Evolutionary conservation across 768 basidiomycete species (phyloP).

Genomic region (Auricularia auricula-judae): DNA sequence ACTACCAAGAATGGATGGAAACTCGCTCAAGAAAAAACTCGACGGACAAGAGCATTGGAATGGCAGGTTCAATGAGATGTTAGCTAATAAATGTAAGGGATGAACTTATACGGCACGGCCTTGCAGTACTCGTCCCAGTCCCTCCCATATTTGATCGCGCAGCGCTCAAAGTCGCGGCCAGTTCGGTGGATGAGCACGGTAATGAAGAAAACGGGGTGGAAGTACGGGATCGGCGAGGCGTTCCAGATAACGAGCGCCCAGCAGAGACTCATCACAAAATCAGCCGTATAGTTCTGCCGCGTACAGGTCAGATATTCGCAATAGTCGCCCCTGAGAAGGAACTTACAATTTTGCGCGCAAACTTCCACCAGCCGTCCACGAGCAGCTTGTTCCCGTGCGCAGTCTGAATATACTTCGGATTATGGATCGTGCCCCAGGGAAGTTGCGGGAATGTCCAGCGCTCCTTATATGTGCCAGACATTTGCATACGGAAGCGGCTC

Average conservation of each 20-base stretch:
- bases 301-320: background rate
- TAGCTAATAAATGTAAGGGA: slow-evolving; percentile 66
- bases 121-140: slow-evolving; percentile 89
- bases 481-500: slow-evolving; percentile 95
- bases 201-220: slow-evolving; percentile 95
- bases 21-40: too few species aligned
- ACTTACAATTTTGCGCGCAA: slow-evolving; percentile 76
- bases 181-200: slow-evolving; percentile 85
- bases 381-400: slow-evolving; percentile 90
- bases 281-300: slow-evolving; percentile 83
- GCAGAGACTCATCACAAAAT: slow-evolving; percentile 76
- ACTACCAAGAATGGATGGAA: too few species aligned
- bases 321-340: background rate
- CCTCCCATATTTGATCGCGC: slow-evolving; percentile 84
- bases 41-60: too few species aligned
- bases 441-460: slow-evolving; percentile 92
- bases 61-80: too few species aligned
- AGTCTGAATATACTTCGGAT: slow-evolving; percentile 89
- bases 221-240: slow-evolving; percentile 82
- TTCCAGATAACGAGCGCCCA: slow-evolving; percentile 76
- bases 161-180: slow-evolving; percentile 89
- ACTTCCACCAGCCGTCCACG: slow-evolving; percentile 90
- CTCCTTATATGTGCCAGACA: slow-evolving; percentile 73
- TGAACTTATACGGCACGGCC: slow-evolving; percentile 84
- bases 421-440: slow-evolving; percentile 67